These are phyloP conservation scores for Fusarium tanahbumbuense DNA, from an alignment of 2,329 filamentous ascomycete genomes.

Conservation along the genomic window DNA sequence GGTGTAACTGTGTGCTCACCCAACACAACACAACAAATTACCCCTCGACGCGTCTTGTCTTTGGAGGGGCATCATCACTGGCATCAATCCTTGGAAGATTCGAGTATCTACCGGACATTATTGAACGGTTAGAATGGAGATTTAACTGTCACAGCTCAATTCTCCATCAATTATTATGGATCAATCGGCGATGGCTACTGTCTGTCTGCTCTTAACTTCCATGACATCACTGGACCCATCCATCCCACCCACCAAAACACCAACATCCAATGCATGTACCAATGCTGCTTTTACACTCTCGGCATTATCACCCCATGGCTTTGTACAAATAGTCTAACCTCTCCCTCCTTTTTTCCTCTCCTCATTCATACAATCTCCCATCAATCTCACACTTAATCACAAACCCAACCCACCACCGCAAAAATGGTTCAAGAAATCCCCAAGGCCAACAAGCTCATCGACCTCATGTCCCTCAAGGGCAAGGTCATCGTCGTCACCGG, in stretches of 20 bases:
- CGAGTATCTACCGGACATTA: background rate
- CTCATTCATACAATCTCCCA: conserved; percentile 5
- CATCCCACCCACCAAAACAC: conserved; percentile 16
- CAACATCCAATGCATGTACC: conserved; percentile 6
- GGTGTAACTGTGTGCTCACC: conserved; percentile 1
- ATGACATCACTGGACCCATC: conserved; percentile 47
- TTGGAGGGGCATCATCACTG: conserved; percentile 16
- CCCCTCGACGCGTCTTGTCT: conserved; percentile 35
- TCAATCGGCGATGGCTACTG: conserved; percentile 33
- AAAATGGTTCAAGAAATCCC: conserved; percentile 68
- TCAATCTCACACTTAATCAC: background rate
- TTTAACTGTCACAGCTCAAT: background rate
- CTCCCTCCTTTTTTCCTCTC: background rate
- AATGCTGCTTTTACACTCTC: conserved; percentile 24
- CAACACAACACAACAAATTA: conserved; percentile 13
- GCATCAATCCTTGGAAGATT: conserved; percentile 15
- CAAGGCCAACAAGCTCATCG: conserved; percentile 67
- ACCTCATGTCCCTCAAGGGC: conserved; percentile 78
- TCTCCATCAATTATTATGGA: conserved; percentile 8
- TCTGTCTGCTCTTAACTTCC: background rate
- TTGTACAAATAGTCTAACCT: conserved; percentile 33
- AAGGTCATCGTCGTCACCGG: conserved; percentile 79
- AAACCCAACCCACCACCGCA: background rate
- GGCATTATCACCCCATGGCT: background rate
- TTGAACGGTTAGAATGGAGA: background rate